Evolutionary conservation across 1,284 basidiomycete species (phyloP).

Genomic region (Sporisorium exsertum): DNA sequence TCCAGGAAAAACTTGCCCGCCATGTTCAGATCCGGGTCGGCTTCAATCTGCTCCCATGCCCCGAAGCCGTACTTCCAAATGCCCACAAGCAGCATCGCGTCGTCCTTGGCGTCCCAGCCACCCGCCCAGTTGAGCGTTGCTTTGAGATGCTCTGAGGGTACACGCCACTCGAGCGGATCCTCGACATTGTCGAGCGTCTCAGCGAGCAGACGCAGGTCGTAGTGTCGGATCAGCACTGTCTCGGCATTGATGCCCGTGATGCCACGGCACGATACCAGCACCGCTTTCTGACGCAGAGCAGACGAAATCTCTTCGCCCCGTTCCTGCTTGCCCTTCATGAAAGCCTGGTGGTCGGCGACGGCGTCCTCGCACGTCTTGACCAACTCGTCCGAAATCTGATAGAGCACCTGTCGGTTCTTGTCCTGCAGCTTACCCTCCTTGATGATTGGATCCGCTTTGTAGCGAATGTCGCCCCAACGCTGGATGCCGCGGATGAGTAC

Average conservation of each 20-base stretch:
- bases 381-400: conserved; percentile 91
- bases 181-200: conserved; percentile 74
- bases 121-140: conserved; percentile 96
- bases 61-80: conserved; percentile 95
- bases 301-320: conserved; percentile 78
- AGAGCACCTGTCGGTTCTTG: conserved; percentile 93
- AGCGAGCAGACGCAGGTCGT: conserved; percentile 89
- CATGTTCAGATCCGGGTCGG: conserved; percentile 84
- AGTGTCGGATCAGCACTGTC: conserved; percentile 89
- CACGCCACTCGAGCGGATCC: conserved; percentile 82
- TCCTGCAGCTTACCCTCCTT: conserved; percentile 90
- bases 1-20: conserved; percentile 97
- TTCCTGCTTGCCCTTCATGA: conserved; percentile 70
- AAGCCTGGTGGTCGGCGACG: conserved; percentile 82
- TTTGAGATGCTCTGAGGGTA: conserved; percentile 91
- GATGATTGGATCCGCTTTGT: conserved; percentile 93
- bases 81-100: conserved; percentile 92
- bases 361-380: conserved; percentile 86
- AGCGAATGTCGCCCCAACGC: conserved; percentile 96
- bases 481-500: conserved; percentile 94
- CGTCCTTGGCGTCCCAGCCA: conserved; percentile 91
- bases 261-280: conserved; percentile 88
- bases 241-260: conserved; percentile 97
- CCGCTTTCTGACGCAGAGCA: conserved; percentile 86
- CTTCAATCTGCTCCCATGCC: conserved; percentile 94